A percentile compares a stretch with the other conserved stretches of the same genome.
phyloP scores from a whole-genome alignment of 2,329 filamentous ascomycete genomes.

The Phoma sp. region DNA sequence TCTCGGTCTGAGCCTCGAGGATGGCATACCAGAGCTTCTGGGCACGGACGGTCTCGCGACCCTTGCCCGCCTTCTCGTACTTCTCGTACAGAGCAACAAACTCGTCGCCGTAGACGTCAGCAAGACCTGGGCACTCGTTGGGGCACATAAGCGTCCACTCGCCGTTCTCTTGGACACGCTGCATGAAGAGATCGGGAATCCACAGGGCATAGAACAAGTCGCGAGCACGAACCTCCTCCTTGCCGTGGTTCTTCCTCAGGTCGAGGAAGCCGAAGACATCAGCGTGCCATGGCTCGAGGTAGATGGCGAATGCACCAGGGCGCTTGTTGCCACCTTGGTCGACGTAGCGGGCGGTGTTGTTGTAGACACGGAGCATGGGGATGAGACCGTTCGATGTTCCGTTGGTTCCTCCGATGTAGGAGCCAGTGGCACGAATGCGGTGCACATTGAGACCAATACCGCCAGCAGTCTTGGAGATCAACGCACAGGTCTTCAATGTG shows the following conservation, averaged over 20 bases:
- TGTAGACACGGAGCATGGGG: constrained; percentile 98
- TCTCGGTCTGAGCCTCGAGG: constrained; percentile 97
- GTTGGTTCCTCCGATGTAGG: constrained; percentile 97
- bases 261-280: constrained; percentile 98
- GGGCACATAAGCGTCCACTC: constrained; percentile 99
- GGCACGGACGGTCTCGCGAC: constrained; percentile 89
- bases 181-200: constrained; percentile 99
- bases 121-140: constrained; percentile 91
- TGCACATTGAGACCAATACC: constrained; percentile 97
- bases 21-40: constrained; percentile 99
- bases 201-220: constrained; percentile 97
- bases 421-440: constrained; percentile 94
- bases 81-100: constrained; percentile 91
- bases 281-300: constrained; percentile 98
- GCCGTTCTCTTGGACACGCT: constrained; percentile 94
- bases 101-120: constrained; percentile 96
- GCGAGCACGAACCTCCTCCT: constrained; percentile 95
- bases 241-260: constrained; percentile 98
- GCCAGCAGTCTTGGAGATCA: constrained; percentile 99
- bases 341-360: constrained; percentile 98
- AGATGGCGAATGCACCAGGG: constrained; percentile 97
- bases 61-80: constrained; percentile 87
- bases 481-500: constrained; percentile 97
- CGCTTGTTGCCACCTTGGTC: constrained; percentile 99
- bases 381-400: constrained; percentile 97